Evolutionary conservation across 805 yeast genomes (phyloP).

Genomic region (Kodamaea lidongshanica): DNA sequence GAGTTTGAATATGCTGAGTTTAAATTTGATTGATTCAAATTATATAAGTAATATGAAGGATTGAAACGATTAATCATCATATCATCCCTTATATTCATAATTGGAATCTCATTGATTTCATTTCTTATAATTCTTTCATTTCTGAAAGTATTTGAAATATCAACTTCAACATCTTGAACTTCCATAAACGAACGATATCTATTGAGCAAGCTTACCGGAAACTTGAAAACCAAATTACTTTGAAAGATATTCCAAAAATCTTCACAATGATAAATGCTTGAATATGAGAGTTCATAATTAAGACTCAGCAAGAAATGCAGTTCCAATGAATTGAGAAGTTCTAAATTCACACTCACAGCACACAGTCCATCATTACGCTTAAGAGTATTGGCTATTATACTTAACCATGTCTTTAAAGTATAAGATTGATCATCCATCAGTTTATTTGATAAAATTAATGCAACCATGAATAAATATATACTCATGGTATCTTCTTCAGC

Average conservation of each 20-base stretch:
- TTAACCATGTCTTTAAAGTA: conserved; percentile 45
- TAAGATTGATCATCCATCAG: conserved; percentile 45
- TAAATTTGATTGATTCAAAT: too few species aligned
- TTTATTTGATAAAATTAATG: conserved; percentile 34
- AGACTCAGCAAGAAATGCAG: conserved; percentile 21
- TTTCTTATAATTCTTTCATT: too few species aligned
- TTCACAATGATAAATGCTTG: conserved; percentile 14
- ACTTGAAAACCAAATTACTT: conserved; percentile 5
- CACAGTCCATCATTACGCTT: conserved; percentile 5
- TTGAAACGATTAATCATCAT: too few species aligned
- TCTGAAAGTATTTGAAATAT: too few species aligned
- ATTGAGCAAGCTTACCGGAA: too few species aligned
- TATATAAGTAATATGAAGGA: too few species aligned
- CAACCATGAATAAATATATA: conserved; percentile 19
- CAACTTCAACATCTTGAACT: too few species aligned
- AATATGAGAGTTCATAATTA: conserved; percentile 24
- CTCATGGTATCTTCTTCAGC: conserved; percentile 12
- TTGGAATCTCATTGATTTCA: too few species aligned
- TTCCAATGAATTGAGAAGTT: conserved; percentile 24
- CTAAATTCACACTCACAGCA: conserved; percentile 15
- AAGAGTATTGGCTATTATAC: conserved; percentile 11
- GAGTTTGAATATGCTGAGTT: too few species aligned
- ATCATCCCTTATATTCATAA: too few species aligned
- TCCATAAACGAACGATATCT: too few species aligned
- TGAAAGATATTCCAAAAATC: conserved; percentile 20